Conservation (phyloP, 768 basidiomycete species). For the Coprinellus micaceus region DNA sequence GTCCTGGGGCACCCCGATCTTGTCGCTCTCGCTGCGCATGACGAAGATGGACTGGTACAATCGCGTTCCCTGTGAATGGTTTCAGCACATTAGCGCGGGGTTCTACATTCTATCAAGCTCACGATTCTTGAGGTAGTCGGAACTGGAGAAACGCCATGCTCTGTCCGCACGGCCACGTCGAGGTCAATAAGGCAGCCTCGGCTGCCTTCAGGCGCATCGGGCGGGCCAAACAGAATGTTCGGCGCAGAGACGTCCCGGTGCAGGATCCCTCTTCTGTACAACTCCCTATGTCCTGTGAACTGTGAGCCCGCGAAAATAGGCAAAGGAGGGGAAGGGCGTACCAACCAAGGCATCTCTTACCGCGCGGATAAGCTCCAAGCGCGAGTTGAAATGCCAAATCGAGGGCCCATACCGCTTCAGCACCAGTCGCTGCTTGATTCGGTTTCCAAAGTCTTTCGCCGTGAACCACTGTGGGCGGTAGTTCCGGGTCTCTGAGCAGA, state of each 20-base stretch:
- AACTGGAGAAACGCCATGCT: not conserved
- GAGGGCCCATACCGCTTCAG: constrained; percentile 13
- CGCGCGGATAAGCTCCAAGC: constrained; percentile 1
- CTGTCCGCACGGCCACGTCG: constrained; percentile 9
- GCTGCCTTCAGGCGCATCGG: constrained; percentile 1
- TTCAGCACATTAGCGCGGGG: not conserved
- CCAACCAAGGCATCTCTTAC: not conserved
- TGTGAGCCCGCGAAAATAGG: not conserved
- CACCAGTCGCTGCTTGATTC: constrained; percentile 12
- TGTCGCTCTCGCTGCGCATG: not conserved
- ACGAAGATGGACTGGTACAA: not conserved
- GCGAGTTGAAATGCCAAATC: constrained; percentile 10
- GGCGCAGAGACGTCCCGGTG: constrained; percentile 24
- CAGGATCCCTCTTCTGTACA: constrained; percentile 16
- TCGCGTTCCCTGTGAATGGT: not conserved
- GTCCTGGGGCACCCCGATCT: not conserved
- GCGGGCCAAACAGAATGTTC: constrained; percentile 19
- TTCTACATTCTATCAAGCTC: too few species aligned
- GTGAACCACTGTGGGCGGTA: not conserved
- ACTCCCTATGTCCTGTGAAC: constrained; percentile 15
- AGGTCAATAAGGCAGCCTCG: constrained; percentile 9
- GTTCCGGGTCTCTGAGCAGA: not conserved
- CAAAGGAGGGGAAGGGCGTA: not conserved
- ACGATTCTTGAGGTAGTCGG: not conserved
- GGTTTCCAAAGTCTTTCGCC: not conserved